A percentile compares a stretch with the other conserved stretches of the same genome.
These are phyloP conservation scores for Rheum nobile DNA, from an alignment of 148 eudicot genomes.

Conservation along the genomic window DNA sequence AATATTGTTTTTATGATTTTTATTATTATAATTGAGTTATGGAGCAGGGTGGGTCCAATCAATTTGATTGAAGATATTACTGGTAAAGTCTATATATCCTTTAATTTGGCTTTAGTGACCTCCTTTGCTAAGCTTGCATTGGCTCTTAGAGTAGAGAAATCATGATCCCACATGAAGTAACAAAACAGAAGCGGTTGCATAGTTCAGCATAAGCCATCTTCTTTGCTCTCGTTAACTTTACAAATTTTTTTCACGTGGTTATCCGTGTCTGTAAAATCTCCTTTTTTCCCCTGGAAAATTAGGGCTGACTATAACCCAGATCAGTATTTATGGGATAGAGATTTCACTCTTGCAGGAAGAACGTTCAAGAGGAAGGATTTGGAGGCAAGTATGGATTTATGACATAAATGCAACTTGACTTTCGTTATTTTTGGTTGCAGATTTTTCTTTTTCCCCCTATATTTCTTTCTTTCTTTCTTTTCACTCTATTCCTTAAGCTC, in stretches of 20 bases:
- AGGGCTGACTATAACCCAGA: conserved; percentile 91
- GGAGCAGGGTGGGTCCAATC: not conserved
- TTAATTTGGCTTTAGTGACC: not conserved
- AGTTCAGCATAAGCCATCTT: not conserved
- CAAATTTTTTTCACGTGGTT: not conserved
- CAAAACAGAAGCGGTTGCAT: not conserved
- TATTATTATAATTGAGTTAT: not conserved
- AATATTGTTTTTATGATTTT: not conserved
- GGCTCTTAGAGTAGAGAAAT: not conserved
- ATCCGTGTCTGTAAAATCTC: not conserved
- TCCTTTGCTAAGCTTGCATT: not conserved
- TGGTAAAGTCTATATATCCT: not conserved
- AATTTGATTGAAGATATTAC: not conserved
- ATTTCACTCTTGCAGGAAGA: conserved; percentile 64
- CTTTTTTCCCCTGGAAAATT: not conserved
- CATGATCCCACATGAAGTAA: not conserved
- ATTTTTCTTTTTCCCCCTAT: not conserved
- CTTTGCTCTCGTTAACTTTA: not conserved
- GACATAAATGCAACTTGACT: conserved; percentile 1
- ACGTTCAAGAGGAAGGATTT: conserved; percentile 65
- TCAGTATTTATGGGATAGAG: conserved; percentile 79
- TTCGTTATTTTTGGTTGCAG: conserved; percentile 2
- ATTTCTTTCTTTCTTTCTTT: not conserved
- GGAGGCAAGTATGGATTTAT: conserved; percentile 75
- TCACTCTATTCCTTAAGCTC: not conserved